Conservation (phyloP, 441 rosid genomes). For the Isatis lusitanica region DNA sequence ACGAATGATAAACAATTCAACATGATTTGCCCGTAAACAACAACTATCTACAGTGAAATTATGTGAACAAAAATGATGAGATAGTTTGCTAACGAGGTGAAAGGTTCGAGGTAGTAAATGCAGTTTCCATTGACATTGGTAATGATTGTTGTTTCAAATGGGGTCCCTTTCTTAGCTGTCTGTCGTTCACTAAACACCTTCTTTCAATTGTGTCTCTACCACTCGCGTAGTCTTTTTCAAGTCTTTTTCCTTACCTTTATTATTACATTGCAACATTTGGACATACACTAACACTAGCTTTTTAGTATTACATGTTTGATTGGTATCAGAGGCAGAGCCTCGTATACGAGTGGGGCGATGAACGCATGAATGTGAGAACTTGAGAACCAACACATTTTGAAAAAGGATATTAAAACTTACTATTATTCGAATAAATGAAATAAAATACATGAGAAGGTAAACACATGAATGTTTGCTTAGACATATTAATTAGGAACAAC, state of each 20-base stretch:
- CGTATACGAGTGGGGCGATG: too few relatives aligned
- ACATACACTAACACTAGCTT: background rate
- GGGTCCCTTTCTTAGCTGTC: constrained; percentile 34
- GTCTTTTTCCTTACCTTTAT: constrained; percentile 25
- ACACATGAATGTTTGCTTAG: too few relatives aligned
- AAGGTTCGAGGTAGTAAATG: background rate
- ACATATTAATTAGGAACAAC: too few relatives aligned
- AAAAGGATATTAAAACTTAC: too few relatives aligned
- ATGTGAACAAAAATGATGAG: background rate
- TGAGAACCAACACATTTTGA: too few relatives aligned
- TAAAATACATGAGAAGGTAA: too few relatives aligned
- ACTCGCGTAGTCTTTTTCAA: constrained; percentile 2
- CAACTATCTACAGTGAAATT: background rate
- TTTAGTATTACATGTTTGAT: background rate
- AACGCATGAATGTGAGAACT: too few relatives aligned
- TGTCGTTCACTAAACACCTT: constrained; percentile 27
- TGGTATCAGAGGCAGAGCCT: background rate
- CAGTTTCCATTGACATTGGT: constrained; percentile 1
- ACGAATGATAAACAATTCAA: background rate
- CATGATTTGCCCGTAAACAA: constrained; percentile 6
- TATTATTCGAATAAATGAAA: too few relatives aligned
- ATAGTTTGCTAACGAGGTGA: background rate
- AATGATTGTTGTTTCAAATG: constrained; percentile 23
- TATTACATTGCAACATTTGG: constrained; percentile 15
- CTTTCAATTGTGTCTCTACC: constrained; percentile 27